Evolutionary conservation across 192 early-diverging fungal genomes (phyloP).

Genomic region (Podila verticillata): DNA sequence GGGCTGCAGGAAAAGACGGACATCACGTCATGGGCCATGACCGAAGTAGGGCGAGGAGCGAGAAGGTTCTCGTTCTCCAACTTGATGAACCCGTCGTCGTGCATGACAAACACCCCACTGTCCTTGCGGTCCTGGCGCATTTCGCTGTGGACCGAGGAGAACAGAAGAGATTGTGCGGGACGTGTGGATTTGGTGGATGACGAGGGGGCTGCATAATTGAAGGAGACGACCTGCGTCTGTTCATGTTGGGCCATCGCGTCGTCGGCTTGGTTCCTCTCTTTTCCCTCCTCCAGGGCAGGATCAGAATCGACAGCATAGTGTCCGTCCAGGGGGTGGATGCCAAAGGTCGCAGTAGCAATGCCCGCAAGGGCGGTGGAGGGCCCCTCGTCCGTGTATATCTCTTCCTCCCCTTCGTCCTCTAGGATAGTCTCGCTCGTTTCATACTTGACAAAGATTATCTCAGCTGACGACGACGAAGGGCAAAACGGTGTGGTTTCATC

Average conservation of each 20-base stretch:
- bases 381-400: neutral
- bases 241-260: too few species aligned
- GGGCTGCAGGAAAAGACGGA: too few species aligned
- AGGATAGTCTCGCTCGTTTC: neutral
- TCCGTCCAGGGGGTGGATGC: neutral
- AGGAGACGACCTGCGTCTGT: too few species aligned
- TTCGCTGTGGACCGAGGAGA: neutral
- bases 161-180: neutral
- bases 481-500: neutral
- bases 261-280: too few species aligned
- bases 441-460: conserved; percentile 1
- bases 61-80: neutral
- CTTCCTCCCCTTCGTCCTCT: neutral
- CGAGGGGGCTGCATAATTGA: neutral
- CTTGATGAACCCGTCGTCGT: neutral
- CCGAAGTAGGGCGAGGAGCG: neutral
- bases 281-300: too few species aligned
- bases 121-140: conserved; percentile 3
- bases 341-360: too few species aligned
- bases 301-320: too few species aligned
- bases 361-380: neutral
- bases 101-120: neutral
- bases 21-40: too few species aligned
- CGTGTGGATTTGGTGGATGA: neutral
- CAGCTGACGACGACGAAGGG: neutral